Percentiles rank a stretch among this genome's conserved stretches.
Evolutionary conservation across 148 eudicot genomes (phyloP).

Genomic region (Rhododendron griersonianum): DNA sequence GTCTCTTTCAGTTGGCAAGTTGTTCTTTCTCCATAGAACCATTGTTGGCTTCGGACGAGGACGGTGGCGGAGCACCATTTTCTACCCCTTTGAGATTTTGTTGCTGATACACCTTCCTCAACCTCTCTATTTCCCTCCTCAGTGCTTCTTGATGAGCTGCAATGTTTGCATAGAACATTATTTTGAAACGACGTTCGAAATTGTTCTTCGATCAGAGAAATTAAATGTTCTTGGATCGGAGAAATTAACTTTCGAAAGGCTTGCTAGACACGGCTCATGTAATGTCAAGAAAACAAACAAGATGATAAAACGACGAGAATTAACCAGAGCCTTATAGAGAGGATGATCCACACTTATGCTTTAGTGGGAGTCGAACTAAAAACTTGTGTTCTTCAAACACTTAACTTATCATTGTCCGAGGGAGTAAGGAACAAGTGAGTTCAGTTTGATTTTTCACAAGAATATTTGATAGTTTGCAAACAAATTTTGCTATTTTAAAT

Average conservation of each 20-base stretch:
- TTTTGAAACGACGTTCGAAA: not conserved
- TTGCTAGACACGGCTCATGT: not conserved
- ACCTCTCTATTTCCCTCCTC: slow-evolving; percentile 61
- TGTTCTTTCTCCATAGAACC: slow-evolving; percentile 11
- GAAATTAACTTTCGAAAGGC: not conserved
- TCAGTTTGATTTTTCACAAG: too few relatives aligned
- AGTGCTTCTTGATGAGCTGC: slow-evolving; percentile 69
- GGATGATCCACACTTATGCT: too few relatives aligned
- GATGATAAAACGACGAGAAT: not conserved
- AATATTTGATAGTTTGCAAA: too few relatives aligned
- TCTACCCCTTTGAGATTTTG: slow-evolving; percentile 35
- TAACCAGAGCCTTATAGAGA: too few relatives aligned
- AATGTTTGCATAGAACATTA: not conserved
- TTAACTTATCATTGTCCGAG: too few relatives aligned
- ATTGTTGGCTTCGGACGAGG: slow-evolving; percentile 13
- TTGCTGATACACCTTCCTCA: slow-evolving; percentile 48
- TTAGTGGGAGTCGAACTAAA: too few relatives aligned
- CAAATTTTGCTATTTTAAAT: too few relatives aligned
- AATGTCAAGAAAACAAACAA: not conserved
- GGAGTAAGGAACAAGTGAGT: too few relatives aligned
- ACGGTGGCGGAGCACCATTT: slow-evolving; percentile 2
- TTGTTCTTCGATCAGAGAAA: not conserved
- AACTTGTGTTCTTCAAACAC: too few relatives aligned
- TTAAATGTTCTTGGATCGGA: not conserved
- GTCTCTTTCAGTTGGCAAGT: slow-evolving; percentile 6